Evolutionary conservation across 75 land plant genomes (phyloP), one percentile per base, ranked within the genome.

Genomic region (Pseudotsuga menziesii): DNA sequence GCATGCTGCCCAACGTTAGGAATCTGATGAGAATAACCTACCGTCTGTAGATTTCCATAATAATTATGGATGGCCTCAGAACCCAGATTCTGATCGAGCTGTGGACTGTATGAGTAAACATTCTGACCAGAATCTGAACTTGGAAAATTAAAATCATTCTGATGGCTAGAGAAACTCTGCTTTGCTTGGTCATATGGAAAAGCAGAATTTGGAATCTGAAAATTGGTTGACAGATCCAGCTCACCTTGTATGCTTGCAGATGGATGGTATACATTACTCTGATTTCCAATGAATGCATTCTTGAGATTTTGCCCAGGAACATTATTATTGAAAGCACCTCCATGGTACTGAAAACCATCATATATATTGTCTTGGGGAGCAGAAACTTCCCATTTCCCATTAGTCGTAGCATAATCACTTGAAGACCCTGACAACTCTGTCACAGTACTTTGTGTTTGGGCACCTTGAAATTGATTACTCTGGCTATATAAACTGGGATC

Each of bases 61-160:
- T 77, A 80, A 48, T 78, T 83, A 77, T 59, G 72, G 60, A 78
- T 61, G 55, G 59, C 64, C 54, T 83, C 72, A 56, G 54, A 54
- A 58, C 79, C 83, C 52, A 76, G 78, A 59, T 63, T 78, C 29
- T 81, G 85, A 56, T 74, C 80, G 27, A 75, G 0, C 22, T 78
- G 58, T 23, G 86, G 86, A 60, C 61, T 66, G 22, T 74, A 76
- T 1, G 80, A 63, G 73, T 61, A 76, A 59, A 78, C 59, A 55
- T 75, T 83, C n/a, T 57, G 78, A 74, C 63, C 80, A 29, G 85
- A 79, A 55, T 77, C 74, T 69, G 79, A 77, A 62, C 61, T 74
- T 57, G 80, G 80, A 1, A 73, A 58, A 27, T 54, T 56, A 57
- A 57, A 17, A 61, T 8, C 6, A 14, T 58, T 66, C 26, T 39